Percentiles rank a stretch among this genome's conserved stretches.
These are phyloP conservation scores for Fusarium keratoplasticum DNA, from an alignment of 2,329 filamentous ascomycete genomes.

Conservation along the genomic window DNA sequence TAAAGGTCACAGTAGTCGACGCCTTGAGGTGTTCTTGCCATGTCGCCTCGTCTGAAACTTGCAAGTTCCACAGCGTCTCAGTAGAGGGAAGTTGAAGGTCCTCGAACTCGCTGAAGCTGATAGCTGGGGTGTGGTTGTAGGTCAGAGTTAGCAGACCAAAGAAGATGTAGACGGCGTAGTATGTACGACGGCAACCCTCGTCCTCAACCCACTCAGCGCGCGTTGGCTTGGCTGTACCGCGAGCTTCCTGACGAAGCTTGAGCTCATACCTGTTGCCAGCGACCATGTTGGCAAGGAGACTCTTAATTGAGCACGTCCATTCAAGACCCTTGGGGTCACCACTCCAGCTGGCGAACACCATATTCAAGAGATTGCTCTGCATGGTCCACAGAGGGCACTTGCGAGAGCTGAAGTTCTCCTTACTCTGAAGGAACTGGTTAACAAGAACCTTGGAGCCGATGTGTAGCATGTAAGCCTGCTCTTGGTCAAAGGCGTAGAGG, in stretches of 20 bases:
- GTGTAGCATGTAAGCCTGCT: slow-evolving; percentile 96
- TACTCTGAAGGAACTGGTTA: slow-evolving; percentile 96
- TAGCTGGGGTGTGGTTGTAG: slow-evolving; percentile 97
- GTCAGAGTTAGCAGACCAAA: slow-evolving; percentile 94
- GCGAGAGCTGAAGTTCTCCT: slow-evolving; percentile 97
- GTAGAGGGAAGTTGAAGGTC: slow-evolving; percentile 92
- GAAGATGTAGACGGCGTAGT: slow-evolving; percentile 99
- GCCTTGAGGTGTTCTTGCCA: slow-evolving; percentile 84
- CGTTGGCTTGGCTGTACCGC: slow-evolving; percentile 78
- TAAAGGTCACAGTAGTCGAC: slow-evolving; percentile 84
- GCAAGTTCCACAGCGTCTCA: slow-evolving; percentile 93
- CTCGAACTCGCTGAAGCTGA: slow-evolving; percentile 98
- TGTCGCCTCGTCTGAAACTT: slow-evolving; percentile 79
- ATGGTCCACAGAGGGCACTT: slow-evolving; percentile 99
- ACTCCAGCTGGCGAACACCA: slow-evolving; percentile 99
- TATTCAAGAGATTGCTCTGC: slow-evolving; percentile 96
- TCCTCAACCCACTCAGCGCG: slow-evolving; percentile 96
- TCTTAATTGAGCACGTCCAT: slow-evolving; percentile 99
- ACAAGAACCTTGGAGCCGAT: slow-evolving; percentile 98
- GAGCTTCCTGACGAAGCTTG: slow-evolving; percentile 90
- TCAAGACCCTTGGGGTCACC: slow-evolving; percentile 97
- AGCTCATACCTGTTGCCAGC: slow-evolving; percentile 96
- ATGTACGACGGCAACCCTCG: slow-evolving; percentile 94
- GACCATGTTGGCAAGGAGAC: slow-evolving; percentile 97
- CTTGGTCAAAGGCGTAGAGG: slow-evolving; percentile 95